Percentiles rank a stretch among this genome's conserved stretches.
Evolutionary conservation across 2,329 filamentous ascomycete species (phyloP).

Genomic region (Allantophomopsis cytisporea): DNA sequence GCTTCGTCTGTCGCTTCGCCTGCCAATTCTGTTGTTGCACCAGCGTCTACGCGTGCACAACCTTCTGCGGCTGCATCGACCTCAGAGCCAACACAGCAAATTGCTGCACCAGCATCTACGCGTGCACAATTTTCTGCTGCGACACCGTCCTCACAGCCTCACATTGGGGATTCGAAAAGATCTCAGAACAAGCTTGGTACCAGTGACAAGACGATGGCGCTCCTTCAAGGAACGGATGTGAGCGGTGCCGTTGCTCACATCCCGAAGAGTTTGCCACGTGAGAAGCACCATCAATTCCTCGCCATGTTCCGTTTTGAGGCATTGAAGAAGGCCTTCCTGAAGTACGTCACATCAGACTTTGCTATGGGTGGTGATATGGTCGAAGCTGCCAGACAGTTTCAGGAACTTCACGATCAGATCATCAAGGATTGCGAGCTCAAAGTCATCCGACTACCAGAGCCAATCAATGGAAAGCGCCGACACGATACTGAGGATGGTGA

Average conservation of each 20-base stretch:
- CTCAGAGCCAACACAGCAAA: too few relatives aligned
- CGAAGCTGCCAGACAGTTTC: slow-evolving; percentile 4
- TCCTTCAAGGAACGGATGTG: neutral
- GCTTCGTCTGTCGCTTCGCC: too few relatives aligned
- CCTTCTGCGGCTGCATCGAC: too few relatives aligned
- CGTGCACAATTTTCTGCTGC: too few relatives aligned
- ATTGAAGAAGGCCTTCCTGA: slow-evolving; percentile 14
- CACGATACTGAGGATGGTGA: slow-evolving; percentile 6
- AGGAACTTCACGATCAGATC: slow-evolving; percentile 6
- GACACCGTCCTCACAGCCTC: too few relatives aligned
- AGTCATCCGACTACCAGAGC: neutral
- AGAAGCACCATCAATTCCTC: slow-evolving; percentile 10
- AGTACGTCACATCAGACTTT: slow-evolving; percentile 8
- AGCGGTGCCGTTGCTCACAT: slow-evolving; percentile 1
- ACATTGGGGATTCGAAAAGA: too few relatives aligned
- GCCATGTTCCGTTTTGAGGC: slow-evolving; percentile 14
- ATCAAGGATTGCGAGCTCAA: slow-evolving; percentile 1
- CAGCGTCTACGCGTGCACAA: too few relatives aligned
- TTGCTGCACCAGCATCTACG: too few relatives aligned
- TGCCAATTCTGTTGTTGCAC: too few relatives aligned
- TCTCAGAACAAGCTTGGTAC: too few relatives aligned
- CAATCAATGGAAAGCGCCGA: slow-evolving; percentile 9
- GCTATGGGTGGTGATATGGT: slow-evolving; percentile 3
- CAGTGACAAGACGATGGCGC: neutral
- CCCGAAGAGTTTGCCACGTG: slow-evolving; percentile 9